Percentiles rank a stretch among this genome's conserved stretches.
Conservation (phyloP, 768 basidiomycete genomes). For the Gyrodon lividus region DNA sequence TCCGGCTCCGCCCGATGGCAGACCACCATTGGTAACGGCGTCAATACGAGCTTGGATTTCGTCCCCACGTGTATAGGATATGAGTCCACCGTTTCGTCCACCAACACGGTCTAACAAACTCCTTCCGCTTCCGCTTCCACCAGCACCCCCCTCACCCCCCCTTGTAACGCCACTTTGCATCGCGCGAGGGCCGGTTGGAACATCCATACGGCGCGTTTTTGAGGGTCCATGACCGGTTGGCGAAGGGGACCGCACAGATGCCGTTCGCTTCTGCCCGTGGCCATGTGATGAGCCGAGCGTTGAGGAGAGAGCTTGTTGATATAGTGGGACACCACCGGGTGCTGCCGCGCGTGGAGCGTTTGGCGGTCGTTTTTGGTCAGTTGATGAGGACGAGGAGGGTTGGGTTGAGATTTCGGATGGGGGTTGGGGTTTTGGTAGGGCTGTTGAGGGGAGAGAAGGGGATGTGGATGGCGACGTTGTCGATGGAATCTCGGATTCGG, state of each 20-base stretch:
- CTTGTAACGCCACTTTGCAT: constrained; percentile 47
- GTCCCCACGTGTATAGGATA: constrained; percentile 45
- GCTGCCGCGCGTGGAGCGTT: constrained; percentile 45
- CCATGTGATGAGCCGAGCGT: constrained; percentile 48
- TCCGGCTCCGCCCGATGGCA: constrained; percentile 32
- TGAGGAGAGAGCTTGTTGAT: constrained; percentile 74
- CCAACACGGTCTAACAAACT: constrained; percentile 86
- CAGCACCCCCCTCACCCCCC: constrained; percentile 12
- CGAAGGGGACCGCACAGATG: constrained; percentile 62
- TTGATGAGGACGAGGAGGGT: constrained; percentile 12
- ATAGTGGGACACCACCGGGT: constrained; percentile 43
- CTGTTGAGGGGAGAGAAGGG: constrained; percentile 19
- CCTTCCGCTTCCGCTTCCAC: constrained; percentile 42
- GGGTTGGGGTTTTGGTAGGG: constrained; percentile 26
- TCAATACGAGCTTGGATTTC: constrained; percentile 80
- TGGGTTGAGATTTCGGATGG: constrained; percentile 29
- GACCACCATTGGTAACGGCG: constrained; percentile 61
- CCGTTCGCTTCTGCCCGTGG: constrained; percentile 58
- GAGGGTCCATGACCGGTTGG: constrained; percentile 64
- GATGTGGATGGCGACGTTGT: constrained; percentile 29
- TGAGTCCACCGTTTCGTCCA: constrained; percentile 41
- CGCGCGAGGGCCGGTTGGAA: constrained; percentile 84
- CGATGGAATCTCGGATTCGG: constrained; percentile 46
- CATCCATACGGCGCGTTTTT: constrained; percentile 71
- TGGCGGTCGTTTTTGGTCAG: constrained; percentile 35